Evolutionary conservation across 306 rosid species (phyloP).

Genomic region (Corylus avellana): DNA sequence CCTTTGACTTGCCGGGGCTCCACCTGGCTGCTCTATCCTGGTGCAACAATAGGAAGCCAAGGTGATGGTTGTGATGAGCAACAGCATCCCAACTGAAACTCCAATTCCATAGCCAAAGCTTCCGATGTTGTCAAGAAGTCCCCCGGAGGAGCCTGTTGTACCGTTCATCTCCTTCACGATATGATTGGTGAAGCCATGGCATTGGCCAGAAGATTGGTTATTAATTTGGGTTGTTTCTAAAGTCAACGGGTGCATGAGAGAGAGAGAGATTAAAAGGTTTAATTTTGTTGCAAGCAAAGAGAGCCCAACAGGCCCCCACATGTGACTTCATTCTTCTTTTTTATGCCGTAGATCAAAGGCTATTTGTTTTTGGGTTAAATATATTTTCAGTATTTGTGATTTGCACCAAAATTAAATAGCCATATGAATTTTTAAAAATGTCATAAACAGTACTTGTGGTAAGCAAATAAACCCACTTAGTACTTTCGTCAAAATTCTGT

Average conservation of each 20-base stretch:
- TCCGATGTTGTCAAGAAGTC: slow-evolving; percentile 57
- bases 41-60: slow-evolving; percentile 86
- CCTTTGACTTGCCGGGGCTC: slow-evolving; percentile 22
- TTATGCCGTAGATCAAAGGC: slow-evolving; percentile 29
- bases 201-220: slow-evolving; percentile 25
- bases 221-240: slow-evolving; percentile 25
- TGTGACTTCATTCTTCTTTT: slow-evolving; percentile 44
- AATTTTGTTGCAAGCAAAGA: slow-evolving; percentile 38
- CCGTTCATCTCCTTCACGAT: slow-evolving; percentile 42
- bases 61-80: slow-evolving; percentile 81
- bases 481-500: too few species aligned
- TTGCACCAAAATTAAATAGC: too few species aligned
- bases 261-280: slow-evolving; percentile 33
- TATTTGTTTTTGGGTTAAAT: too few species aligned
- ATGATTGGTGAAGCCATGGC: slow-evolving; percentile 26
- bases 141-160: slow-evolving; percentile 44
- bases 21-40: slow-evolving; percentile 28
- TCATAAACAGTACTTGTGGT: too few species aligned
- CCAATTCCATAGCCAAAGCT: slow-evolving; percentile 89
- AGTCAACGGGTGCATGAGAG: slow-evolving; percentile 56
- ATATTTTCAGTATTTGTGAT: too few species aligned
- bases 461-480: too few species aligned
- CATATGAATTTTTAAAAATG: too few species aligned
- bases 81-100: slow-evolving; percentile 74
- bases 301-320: slow-evolving; percentile 26